Conservation (phyloP, 2,329 filamentous ascomycete genomes). For the Calonectria montana region DNA sequence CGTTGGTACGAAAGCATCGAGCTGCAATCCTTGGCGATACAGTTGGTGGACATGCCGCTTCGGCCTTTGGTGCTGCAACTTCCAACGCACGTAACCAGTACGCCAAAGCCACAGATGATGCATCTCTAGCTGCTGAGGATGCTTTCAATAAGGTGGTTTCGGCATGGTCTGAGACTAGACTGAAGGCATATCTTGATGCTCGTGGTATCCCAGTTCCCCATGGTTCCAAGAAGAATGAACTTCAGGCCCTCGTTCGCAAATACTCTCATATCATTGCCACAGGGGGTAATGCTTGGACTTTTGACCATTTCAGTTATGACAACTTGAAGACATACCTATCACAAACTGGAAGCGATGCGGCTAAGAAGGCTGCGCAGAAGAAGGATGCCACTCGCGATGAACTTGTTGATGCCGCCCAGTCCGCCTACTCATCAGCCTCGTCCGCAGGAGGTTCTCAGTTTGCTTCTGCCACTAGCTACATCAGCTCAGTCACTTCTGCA, state of each 20-base stretch:
- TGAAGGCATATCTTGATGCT: conserved; percentile 83
- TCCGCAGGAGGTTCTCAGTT: conserved; percentile 67
- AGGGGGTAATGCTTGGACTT: conserved; percentile 80
- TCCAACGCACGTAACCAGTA: conserved; percentile 81
- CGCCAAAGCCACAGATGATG: conserved; percentile 79
- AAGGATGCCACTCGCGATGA: conserved; percentile 78
- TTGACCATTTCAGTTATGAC: conserved; percentile 80
- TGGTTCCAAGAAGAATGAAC: conserved; percentile 75
- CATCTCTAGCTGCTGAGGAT: conserved; percentile 70
- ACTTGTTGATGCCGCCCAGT: conserved; percentile 73
- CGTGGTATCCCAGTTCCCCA: conserved; percentile 82
- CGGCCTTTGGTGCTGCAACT: conserved; percentile 77
- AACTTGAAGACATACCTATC: conserved; percentile 72
- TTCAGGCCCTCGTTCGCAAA: conserved; percentile 79
- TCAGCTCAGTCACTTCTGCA: conserved; percentile 72
- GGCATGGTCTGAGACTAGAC: conserved; percentile 79
- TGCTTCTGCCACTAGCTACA: conserved; percentile 78
- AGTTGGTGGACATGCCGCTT: conserved; percentile 65
- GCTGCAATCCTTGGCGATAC: conserved; percentile 77
- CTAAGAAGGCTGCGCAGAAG: conserved; percentile 70
- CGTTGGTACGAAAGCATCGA: conserved; percentile 89
- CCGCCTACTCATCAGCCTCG: conserved; percentile 69
- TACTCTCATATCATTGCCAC: conserved; percentile 76
- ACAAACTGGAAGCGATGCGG: conserved; percentile 63
- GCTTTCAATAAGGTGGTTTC: conserved; percentile 72